Percentiles rank a stretch among this genome's conserved stretches.
phyloP scores from a whole-genome alignment of 73 alveolate genomes.

The Effrenium voratum region DNA sequence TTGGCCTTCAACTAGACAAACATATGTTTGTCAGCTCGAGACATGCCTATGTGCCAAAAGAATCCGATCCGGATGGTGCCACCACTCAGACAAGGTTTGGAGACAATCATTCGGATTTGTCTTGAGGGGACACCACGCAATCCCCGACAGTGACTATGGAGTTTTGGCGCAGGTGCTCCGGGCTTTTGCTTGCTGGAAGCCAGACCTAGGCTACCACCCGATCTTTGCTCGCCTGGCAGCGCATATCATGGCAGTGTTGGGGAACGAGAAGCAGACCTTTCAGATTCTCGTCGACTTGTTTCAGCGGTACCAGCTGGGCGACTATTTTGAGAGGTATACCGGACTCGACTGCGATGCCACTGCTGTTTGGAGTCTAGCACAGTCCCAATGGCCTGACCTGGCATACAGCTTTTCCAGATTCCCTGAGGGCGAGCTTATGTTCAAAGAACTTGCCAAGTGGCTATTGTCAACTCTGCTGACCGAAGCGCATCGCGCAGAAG shows the following conservation, averaged over 20 bases:
- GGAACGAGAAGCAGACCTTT: slow-evolving; percentile 33
- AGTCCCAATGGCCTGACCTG: slow-evolving; percentile 10
- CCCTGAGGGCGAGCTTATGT: background rate
- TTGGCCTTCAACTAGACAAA: no score
- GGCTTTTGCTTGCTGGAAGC: slow-evolving; percentile 37
- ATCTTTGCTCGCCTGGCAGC: slow-evolving; percentile 46
- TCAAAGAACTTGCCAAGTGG: background rate
- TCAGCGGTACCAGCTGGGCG: slow-evolving; percentile 14
- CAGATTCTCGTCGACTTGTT: background rate
- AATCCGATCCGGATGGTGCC: no score
- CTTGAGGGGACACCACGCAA: no score
- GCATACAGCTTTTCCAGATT: background rate
- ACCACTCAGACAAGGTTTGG: no score
- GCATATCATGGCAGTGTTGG: slow-evolving; percentile 45
- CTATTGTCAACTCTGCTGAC: slow-evolving; percentile 39
- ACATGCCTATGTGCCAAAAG: no score
- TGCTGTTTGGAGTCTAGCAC: background rate
- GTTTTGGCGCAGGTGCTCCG: background rate
- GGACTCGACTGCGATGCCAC: background rate
- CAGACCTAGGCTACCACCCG: slow-evolving; percentile 30
- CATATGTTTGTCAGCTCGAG: no score
- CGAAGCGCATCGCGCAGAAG: background rate
- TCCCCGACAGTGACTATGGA: no score
- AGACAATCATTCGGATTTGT: no score
- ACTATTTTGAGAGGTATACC: slow-evolving; percentile 5